Base-by-base conservation (phyloP, 2,329 filamentous ascomycete genomes). In the Colletotrichum lini region DNA sequence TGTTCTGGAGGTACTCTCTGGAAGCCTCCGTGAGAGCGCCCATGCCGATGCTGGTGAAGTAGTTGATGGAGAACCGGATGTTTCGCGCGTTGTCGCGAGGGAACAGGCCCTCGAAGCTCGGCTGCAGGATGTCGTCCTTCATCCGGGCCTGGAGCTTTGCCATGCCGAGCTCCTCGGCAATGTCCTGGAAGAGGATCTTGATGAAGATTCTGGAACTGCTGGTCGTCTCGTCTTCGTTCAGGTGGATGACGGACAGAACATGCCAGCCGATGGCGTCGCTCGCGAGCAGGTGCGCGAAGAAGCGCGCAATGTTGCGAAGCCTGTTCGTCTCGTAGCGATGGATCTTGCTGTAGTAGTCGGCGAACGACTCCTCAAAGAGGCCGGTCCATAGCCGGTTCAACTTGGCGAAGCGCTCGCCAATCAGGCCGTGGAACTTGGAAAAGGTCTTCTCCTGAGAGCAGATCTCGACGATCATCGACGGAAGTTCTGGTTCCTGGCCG, bases 31-130 rank as follows among this genome's bases (percentile, higher is more conserved):
- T 99, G 73, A 99, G 88, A 30, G 90, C 91, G 79, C 96, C 96
- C 93, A 99, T 97, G 70, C 95, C 95, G 77, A 99, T 97, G 77
- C 95, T 96, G 12, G 96, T 99, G 81, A 99, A 98, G 87, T 98
- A 99, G 83, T 99, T 99, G 91, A 99, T 98, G 61, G 95, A 94
- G 86, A 99, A 99, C 65, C 96, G 91, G 49, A 95, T 95, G 82
- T 98, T 96, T 79, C 94, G 92, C 30, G 95, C 90, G 77, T 95
- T 94, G 80, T 98, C 95, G 72, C 87, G 92, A 0, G 96, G 96
- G 86, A 99, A 98, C 53, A 99, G 85, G 40, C 96, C 96, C 49
- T 92, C 90, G 70, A 98, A 90, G 79, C 90, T 93, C 60, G 94
- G 90, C 72, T 92, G 91, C 49, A 98, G 86, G 60, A 90, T 88